Evolutionary conservation across 108 stramenopile genomes (phyloP), one percentile per base, ranked within the genome.

Genomic region (Nitzschia palea): DNA sequence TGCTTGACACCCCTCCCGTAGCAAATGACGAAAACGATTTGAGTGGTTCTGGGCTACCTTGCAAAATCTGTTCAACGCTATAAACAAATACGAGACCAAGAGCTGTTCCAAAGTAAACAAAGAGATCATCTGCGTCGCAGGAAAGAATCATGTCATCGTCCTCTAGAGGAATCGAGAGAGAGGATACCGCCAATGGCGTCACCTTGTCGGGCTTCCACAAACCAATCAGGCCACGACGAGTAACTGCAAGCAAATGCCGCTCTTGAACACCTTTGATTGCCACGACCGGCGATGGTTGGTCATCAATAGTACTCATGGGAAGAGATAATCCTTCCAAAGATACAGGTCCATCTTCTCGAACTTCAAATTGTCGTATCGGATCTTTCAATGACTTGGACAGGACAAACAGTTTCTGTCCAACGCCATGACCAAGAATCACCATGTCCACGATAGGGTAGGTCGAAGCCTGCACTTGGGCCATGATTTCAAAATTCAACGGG

Each of bases 1-100:
- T 15, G 12, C 55, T 30, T 30, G 68, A 69, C 10, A 69, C 68
- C 27, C 68, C 68, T 20, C 37, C 54, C 10, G 18, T 58, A 25
- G 56, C 22, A 37, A 69, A 69, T 3, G 29, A 44, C 3, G 42
- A 8, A 34, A 69, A 58, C 9, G 25, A 26, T 37, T 51, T 59
- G 5, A 69, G 26, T 20, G 58, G 48, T 12, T 28, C 17, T 1
- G 32, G 23, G 10, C 17, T 9, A 25, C 28, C 2, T 25, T 2
- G 12, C 9, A 55, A 26, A 42, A 68, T 58, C 27, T 23, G n/a
- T 3, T 52, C 52, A 2, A 68, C 28, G 9, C 12, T 23, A 28
- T 57, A 69, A 23, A 69, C 43, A 28, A 36, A 48, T 32, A 69
- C 55, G 25, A 37, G 32, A 4, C 68, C 68, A 2, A 4, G 4